Evolutionary conservation across 108 stramenopile species (phyloP), one percentile per base, ranked within the genome.

Genomic region (Pseudonitzschia multiseries): DNA sequence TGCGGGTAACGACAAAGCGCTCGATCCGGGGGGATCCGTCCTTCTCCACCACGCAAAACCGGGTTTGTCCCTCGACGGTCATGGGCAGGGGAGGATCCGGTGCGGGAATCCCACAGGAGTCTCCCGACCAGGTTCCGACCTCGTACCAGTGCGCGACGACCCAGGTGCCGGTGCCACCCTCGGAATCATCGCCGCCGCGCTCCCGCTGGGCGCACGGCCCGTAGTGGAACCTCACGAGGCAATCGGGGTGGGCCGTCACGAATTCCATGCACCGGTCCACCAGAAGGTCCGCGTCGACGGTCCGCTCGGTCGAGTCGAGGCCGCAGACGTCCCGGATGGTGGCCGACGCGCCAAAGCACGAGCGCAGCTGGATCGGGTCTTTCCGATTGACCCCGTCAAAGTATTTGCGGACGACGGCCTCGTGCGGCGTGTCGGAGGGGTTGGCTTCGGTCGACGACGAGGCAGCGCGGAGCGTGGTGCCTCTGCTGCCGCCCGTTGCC

Each of bases 101-200:
- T 21, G 44, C 57, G n/a, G 21, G 24, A 56, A 89, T 73, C 12
- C 82, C 86, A 26, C 72, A 65, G 9, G 82, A 83, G 4, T 65
- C 72, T 10, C 84, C 89, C 32, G 64, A 68, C 83, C 82, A 89
- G 10, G 75, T 76, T 18, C 89, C 88, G 5, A 61, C 67, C 69
- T 87, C 89, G 70, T 89, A 89, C 89, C 86, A 89, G 64, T 89
- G 86, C 20, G 84, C 86, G 17, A 81, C 57, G 4, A 89, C 86
- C 89, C 89, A 89, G 46, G 69, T 50, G 21, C 54, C 54, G 20
- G 12, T 22, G 2, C 9, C 10, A 10, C n/a, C n/a, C n/a, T n/a
- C n/a, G n/a, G n/a, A n/a, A n/a, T 56, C 54, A 2, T 56, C 54
- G 54, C 24, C 26, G 4, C 2, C 54, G 2, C 21, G 13, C 9